A percentile compares a stretch with the other conserved stretches of the same genome.
These are phyloP conservation scores for Candida mattraensis DNA, from an alignment of 805 yeast species.

Conservation along the genomic window DNA sequence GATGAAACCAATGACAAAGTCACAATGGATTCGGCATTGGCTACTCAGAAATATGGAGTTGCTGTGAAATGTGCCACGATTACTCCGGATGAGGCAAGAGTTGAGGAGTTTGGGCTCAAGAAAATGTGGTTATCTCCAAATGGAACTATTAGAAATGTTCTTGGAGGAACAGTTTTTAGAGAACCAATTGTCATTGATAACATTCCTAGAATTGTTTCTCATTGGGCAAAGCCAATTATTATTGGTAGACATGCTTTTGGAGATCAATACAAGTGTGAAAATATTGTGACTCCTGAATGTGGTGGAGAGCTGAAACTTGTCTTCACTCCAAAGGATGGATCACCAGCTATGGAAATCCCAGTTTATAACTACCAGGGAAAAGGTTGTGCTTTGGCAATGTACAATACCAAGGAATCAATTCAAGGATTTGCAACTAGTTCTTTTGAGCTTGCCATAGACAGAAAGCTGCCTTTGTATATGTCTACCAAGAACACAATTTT, in stretches of 20 bases:
- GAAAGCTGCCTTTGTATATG: conserved; percentile 77
- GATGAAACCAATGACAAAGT: conserved; percentile 87
- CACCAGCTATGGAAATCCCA: conserved; percentile 51
- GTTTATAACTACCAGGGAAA: conserved; percentile 70
- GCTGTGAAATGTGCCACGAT: conserved; percentile 98
- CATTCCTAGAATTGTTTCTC: conserved; percentile 85
- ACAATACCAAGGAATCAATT: conserved; percentile 92
- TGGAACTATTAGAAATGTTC: conserved; percentile 92
- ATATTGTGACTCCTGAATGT: conserved; percentile 67
- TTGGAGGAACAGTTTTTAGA: conserved; percentile 96
- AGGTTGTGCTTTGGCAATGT: conserved; percentile 90
- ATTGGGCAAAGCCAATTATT: conserved; percentile 93
- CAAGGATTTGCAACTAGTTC: conserved; percentile 90
- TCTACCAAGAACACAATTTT: conserved; percentile 94
- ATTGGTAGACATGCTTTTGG: conserved; percentile 98
- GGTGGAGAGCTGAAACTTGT: conserved; percentile 79
- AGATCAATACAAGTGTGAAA: conserved; percentile 95
- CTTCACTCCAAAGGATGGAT: conserved; percentile 70
- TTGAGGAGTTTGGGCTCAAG: conserved; percentile 83
- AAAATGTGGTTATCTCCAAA: conserved; percentile 98
- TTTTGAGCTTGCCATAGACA: conserved; percentile 79
- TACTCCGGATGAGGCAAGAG: conserved; percentile 97
- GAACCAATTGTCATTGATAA: conserved; percentile 89
- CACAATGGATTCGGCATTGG: conserved; percentile 86
- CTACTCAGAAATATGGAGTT: conserved; percentile 84